Evolutionary conservation across 2,329 filamentous ascomycete species (phyloP).

Genomic region (Pseudogymnoascus pannorum): DNA sequence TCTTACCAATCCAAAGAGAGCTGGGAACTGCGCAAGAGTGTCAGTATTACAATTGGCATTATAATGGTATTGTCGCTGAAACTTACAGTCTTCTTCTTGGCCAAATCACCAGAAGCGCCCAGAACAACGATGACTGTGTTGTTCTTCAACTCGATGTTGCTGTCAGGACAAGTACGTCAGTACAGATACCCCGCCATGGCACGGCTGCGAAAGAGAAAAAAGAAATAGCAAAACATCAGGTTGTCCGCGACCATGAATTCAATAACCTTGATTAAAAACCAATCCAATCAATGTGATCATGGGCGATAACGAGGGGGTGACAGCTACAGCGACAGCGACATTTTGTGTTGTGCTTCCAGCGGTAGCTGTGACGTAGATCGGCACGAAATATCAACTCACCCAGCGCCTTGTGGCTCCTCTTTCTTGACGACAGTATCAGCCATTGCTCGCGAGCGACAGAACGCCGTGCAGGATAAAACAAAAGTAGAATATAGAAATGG

Average conservation of each 20-base stretch:
- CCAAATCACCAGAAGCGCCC: constrained; percentile 92
- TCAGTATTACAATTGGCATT: not conserved
- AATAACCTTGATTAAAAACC: not conserved
- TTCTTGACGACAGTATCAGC: constrained; percentile 42
- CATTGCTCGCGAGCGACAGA: constrained; percentile 30
- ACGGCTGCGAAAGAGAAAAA: not conserved
- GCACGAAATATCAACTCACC: constrained; percentile 36
- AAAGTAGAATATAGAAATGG: constrained; percentile 14
- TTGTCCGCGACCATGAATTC: not conserved
- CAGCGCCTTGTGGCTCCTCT: constrained; percentile 42
- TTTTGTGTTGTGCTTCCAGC: not conserved
- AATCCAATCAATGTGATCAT: not conserved
- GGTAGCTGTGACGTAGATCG: constrained; percentile 22
- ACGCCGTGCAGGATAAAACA: constrained; percentile 13
- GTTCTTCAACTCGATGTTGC: constrained; percentile 91
- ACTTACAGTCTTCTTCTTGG: constrained; percentile 97
- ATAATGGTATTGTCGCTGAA: constrained; percentile 16
- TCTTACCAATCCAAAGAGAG: constrained; percentile 93
- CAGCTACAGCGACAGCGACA: not conserved
- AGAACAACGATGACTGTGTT: constrained; percentile 96
- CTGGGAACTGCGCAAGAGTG: constrained; percentile 67
- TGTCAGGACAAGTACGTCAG: constrained; percentile 32
- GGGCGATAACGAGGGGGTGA: not conserved
- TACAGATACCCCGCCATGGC: not conserved
- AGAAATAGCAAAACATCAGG: not conserved